Evolutionary conservation across 805 yeast species (phyloP).

Genomic region (Blastobotrys muscicola): DNA sequence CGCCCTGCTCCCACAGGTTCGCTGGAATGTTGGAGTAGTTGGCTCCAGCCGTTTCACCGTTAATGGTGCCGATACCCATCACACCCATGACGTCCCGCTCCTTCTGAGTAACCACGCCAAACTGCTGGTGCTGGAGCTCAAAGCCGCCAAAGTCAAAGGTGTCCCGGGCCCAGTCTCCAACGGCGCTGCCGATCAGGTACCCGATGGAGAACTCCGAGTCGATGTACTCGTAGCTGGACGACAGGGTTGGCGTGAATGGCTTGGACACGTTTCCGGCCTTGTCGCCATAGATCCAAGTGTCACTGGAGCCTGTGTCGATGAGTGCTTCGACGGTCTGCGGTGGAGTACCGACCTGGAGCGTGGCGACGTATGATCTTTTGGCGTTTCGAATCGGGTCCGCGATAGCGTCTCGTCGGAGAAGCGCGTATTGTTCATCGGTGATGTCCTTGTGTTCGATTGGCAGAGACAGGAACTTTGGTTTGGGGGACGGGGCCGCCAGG

Average conservation of each 20-base stretch:
- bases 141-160: conserved; percentile 40
- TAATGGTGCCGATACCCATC: conserved; percentile 17
- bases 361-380: too few species aligned
- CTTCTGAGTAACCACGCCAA: conserved; percentile 71
- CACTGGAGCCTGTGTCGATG: conserved; percentile 65
- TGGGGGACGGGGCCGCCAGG: too few species aligned
- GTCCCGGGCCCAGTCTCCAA: conserved; percentile 47
- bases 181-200: conserved; percentile 39
- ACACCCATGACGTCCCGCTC: conserved; percentile 21
- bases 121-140: conserved; percentile 42
- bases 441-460: too few species aligned
- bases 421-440: too few species aligned
- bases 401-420: too few species aligned
- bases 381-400: too few species aligned
- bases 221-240: conserved; percentile 72
- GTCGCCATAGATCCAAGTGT: conserved; percentile 42
- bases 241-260: conserved; percentile 7
- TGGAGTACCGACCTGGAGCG: conserved; percentile 42
- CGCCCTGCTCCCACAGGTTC: conserved; percentile 46
- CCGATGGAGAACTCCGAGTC: conserved; percentile 41
- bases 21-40: conserved; percentile 54
- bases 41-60: conserved; percentile 13
- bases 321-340: conserved; percentile 43
- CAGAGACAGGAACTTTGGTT: too few species aligned
- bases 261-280: background rate